Conservation (phyloP, 2,329 filamentous ascomycete genomes). For the Apiospora malaysiana region DNA sequence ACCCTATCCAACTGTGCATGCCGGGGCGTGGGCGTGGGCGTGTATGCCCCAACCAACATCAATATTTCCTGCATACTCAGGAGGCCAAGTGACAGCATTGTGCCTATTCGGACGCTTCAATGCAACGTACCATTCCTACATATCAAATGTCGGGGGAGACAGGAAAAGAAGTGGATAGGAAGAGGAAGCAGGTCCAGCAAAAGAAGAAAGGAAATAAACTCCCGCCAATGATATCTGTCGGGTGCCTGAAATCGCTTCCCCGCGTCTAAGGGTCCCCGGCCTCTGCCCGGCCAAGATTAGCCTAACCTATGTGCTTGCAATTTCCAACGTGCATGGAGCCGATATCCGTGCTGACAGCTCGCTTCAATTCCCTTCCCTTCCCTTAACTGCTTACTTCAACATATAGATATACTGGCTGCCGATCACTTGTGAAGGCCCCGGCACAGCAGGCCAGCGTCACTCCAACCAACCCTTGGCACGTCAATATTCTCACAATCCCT, state of each 20-base stretch:
- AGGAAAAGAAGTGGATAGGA: background rate
- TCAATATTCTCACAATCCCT: background rate
- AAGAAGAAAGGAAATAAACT: background rate
- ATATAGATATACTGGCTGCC: background rate
- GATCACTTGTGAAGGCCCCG: background rate
- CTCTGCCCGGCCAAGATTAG: background rate
- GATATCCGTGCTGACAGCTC: background rate
- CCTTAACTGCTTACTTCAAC: background rate
- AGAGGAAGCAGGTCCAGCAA: background rate
- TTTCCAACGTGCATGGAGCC: slow-evolving; percentile 5
- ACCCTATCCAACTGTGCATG: background rate
- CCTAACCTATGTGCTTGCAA: background rate
- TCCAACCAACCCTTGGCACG: background rate
- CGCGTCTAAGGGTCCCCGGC: background rate
- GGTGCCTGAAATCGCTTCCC: background rate
- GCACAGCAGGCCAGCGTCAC: background rate
- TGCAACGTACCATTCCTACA: background rate
- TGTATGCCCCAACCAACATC: background rate
- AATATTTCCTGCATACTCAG: background rate
- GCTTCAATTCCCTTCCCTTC: background rate
- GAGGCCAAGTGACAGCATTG: background rate
- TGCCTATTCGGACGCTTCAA: background rate
- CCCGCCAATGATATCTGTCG: background rate
- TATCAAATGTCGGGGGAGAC: background rate
- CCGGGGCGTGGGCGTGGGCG: no score